Evolutionary conservation across 164 flowering plant genomes (phyloP).

Genomic region (Platanus orientalis): DNA sequence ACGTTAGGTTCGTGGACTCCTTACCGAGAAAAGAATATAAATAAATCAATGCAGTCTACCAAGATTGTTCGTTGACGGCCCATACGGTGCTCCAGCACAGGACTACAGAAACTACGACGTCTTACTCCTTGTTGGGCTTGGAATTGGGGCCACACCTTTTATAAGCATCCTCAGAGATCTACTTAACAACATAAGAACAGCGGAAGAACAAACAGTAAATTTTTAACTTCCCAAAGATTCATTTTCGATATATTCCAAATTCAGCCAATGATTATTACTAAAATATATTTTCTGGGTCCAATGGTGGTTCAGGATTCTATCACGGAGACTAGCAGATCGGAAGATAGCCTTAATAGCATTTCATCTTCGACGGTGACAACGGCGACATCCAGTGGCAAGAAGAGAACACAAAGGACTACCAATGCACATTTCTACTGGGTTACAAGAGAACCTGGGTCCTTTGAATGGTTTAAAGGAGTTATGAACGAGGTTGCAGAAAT

Average conservation of each 20-base stretch:
- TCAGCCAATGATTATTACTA: neutral
- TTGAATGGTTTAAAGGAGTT: slow-evolving; percentile 98
- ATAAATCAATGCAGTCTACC: slow-evolving; percentile 52
- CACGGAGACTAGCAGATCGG: slow-evolving; percentile 66
- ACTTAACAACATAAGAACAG: slow-evolving; percentile 49
- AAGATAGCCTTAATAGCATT: slow-evolving; percentile 58
- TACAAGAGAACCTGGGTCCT: slow-evolving; percentile 90
- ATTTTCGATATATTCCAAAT: too few relatives aligned
- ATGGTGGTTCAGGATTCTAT: slow-evolving; percentile 61
- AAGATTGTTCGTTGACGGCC: slow-evolving; percentile 83
- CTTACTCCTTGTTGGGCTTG: slow-evolving; percentile 87
- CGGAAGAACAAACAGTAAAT: slow-evolving; percentile 60
- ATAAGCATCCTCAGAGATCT: slow-evolving; percentile 91
- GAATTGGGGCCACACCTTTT: slow-evolving; percentile 98
- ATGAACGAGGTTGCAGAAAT: slow-evolving; percentile 94
- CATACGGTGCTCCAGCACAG: slow-evolving; percentile 97
- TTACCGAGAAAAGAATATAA: neutral
- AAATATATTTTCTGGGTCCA: too few relatives aligned
- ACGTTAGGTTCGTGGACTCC: too few relatives aligned
- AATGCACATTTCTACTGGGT: slow-evolving; percentile 96
- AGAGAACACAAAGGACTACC: slow-evolving; percentile 49
- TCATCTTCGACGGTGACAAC: slow-evolving; percentile 32
- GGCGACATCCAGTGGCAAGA: slow-evolving; percentile 40
- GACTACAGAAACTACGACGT: slow-evolving; percentile 85
- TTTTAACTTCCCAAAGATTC: too few relatives aligned